Evolutionary conservation across 805 yeast genomes (phyloP), one percentile per base, ranked within the genome.

Genomic region (Suhomyces tanzawaensis): DNA sequence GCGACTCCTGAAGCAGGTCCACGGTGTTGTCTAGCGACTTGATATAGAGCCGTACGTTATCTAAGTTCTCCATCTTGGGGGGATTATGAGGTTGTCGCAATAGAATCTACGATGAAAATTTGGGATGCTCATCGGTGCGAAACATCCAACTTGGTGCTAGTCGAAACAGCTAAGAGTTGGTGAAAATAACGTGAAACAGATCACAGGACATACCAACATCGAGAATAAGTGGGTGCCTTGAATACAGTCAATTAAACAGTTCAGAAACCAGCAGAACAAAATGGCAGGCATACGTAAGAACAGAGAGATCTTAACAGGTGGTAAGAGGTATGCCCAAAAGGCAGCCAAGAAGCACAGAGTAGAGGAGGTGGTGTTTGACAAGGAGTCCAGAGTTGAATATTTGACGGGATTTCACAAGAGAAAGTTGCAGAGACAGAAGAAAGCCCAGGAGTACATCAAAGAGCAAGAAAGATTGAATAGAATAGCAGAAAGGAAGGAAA

Each of bases 351-450:
- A 78, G 56, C 77, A 75, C 55, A 74, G 88, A 27, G 89, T 86
- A 2, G 90, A 78, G 19, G 96, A 88, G 58, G 95, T 93, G 19
- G 79, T 76, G 2, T 93, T 89, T 58, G 93, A 93, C 61, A 77
- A 79, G 46, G 85, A 75, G 14, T 75, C 84, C n/a, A 68, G 97
- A 57, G 64, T 72, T 59, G 95, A 91, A 44, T 91, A 81, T 59
- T 66, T 91, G 48, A 91, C 97, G 3, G 99, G 99, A 28, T 91
- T 91, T 61, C 98, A 93, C 62, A 91, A 91, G 65, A 77, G 99
- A 55, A 91, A 91, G 58, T 58, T 91, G 13, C 85, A 85, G 54
- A 76, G 98, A 59, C 85, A 85, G 64, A 90, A 88, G 65, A 81
- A 82, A 47, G 98, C 97, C 0, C 80, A 78, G 48, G 86, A 77